Conservation (phyloP, 441 rosid species). For the Eugenia klotzschiana region DNA sequence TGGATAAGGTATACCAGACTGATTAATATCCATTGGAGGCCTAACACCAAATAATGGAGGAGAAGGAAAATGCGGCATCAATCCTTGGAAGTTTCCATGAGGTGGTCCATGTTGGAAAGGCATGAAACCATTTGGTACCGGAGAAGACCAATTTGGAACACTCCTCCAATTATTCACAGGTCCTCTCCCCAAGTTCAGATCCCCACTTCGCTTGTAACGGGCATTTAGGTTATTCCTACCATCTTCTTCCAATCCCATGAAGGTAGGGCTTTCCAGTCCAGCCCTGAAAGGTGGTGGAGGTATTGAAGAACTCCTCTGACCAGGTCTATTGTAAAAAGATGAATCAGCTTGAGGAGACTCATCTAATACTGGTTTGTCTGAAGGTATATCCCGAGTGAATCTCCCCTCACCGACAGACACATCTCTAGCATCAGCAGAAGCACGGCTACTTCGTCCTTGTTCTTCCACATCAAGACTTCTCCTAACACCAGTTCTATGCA, state of each 20-base stretch:
- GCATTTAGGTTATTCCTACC: constrained; percentile 28
- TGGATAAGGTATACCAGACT: constrained; percentile 67
- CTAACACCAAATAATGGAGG: constrained; percentile 68
- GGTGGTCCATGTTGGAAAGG: constrained; percentile 86
- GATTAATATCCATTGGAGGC: constrained; percentile 77
- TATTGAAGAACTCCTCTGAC: constrained; percentile 40
- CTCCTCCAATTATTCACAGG: constrained; percentile 91
- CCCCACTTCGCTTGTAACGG: constrained; percentile 59
- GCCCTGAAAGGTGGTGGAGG: constrained; percentile 59
- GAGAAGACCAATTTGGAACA: constrained; percentile 69
- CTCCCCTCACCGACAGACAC: constrained; percentile 43
- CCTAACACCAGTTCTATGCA: constrained; percentile 38
- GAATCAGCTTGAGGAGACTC: constrained; percentile 54
- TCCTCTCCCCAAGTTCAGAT: constrained; percentile 57
- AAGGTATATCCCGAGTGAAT: constrained; percentile 25
- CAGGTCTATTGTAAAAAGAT: constrained; percentile 37
- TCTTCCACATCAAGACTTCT: constrained; percentile 71
- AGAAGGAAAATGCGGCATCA: constrained; percentile 76
- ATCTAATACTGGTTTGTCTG: constrained; percentile 43
- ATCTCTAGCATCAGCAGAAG: constrained; percentile 38
- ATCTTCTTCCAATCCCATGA: constrained; percentile 60
- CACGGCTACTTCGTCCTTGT: constrained; percentile 44
- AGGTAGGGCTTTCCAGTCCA: constrained; percentile 54
- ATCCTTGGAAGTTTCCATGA: constrained; percentile 66
- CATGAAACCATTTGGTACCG: constrained; percentile 71